Evolutionary conservation across 73 alveolate genomes (phyloP), one percentile per base, ranked within the genome.

Genomic region (Uronychia setigera): DNA sequence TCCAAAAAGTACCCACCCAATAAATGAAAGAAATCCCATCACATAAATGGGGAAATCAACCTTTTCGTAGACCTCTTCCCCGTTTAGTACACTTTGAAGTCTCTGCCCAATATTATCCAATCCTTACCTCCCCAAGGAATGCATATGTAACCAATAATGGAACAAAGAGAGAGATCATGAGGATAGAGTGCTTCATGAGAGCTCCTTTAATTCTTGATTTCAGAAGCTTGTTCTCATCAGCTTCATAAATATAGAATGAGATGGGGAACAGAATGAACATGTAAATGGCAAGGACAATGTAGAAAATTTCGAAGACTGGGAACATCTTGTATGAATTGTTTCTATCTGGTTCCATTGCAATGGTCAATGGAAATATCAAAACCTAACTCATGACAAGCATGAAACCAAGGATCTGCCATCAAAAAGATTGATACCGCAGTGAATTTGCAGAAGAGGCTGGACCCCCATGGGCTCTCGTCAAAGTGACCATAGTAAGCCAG

Each of bases 381-480:
- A 46, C 19, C 67, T 46, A 19, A 46, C 67, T 19, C n/a, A 46
- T 46, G 67, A 5, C 5, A 19, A 46, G 67, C 67, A 46, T 46
- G 67, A 46, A 46, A 19, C 67, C 67, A 46, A 46, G 5, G 19
- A 46, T 46, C 67, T 46, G 19, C n/a, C n/a, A 46, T 46, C n/a
- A 46, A 19, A 46, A 46, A 11, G 67, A 46, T 19, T 46, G 67
- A 5, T 46, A 46, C 67, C 19, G 67, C 67, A 46, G 19, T 19
- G 19, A 19, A 5, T 19, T 46, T 46, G 67, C 67, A 46, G 67
- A 46, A 46, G 67, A 46, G 5, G 67, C 67, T 46, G 5, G 67
- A 46, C n/a, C 67, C 67, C 67, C 67, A 46, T 5, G 67, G 67
- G 67, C 67, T 46, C 19, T 46, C 67, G 67, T 46, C 67, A 11